Evolutionary conservation across 164 flowering plant genomes (phyloP).

Genomic region (Kingdonia uniflora): DNA sequence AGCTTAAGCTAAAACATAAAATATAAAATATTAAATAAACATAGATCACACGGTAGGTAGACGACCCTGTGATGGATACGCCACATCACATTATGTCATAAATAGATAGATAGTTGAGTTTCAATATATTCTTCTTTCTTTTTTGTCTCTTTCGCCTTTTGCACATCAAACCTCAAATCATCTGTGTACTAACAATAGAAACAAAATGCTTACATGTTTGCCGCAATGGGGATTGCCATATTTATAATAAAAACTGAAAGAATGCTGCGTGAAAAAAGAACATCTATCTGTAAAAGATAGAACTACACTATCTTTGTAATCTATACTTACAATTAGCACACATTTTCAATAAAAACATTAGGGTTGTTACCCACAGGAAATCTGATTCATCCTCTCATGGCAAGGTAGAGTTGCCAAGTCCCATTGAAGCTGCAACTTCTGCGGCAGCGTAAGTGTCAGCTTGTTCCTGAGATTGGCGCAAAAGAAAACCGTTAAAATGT

Average conservation of each 20-base stretch:
- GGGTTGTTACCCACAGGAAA: neutral
- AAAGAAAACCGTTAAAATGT: neutral
- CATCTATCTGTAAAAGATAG: neutral
- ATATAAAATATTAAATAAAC: too few species aligned
- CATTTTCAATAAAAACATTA: neutral
- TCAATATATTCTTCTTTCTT: too few species aligned
- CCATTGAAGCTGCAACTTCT: slow-evolving; percentile 72
- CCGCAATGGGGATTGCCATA: too few species aligned
- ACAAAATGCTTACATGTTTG: too few species aligned
- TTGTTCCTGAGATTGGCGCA: slow-evolving; percentile 44
- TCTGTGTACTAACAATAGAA: too few species aligned
- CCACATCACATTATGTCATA: slow-evolving; percentile 9
- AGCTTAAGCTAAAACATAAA: too few species aligned
- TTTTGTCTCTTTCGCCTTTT: slow-evolving; percentile 11
- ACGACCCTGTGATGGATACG: too few species aligned
- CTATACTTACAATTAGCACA: slow-evolving; percentile 2
- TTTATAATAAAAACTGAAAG: neutral
- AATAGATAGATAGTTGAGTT: too few species aligned
- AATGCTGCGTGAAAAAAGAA: neutral
- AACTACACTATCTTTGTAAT: neutral
- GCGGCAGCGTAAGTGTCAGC: slow-evolving; percentile 45
- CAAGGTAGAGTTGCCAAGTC: slow-evolving; percentile 38
- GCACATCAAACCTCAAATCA: slow-evolving; percentile 32
- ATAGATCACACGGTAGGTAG: too few species aligned
- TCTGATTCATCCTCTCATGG: slow-evolving; percentile 27